phyloP scores from a whole-genome alignment of 495 filamentous ascomycete species.

The Aspergillus steynii region DNA sequence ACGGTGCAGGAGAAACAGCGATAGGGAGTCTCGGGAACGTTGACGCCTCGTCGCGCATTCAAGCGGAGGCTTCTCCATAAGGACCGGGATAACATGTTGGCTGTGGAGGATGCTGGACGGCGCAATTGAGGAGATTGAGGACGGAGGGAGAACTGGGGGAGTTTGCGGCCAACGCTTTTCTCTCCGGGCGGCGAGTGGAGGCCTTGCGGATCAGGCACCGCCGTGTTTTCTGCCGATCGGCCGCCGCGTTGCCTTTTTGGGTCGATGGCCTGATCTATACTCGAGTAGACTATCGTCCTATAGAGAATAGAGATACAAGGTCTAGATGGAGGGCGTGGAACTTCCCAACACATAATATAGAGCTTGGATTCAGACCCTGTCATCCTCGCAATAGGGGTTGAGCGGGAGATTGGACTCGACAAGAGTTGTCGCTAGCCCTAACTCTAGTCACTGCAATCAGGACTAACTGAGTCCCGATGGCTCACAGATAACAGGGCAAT shows the following conservation, averaged over 20 bases:
- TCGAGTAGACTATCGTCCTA: too few species aligned
- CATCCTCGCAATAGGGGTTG: too few species aligned
- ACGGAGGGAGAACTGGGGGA: background rate
- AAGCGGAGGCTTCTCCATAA: constrained; percentile 40
- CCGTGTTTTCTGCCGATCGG: background rate
- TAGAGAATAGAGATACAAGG: too few species aligned
- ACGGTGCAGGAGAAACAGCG: constrained; percentile 57
- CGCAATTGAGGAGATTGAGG: background rate
- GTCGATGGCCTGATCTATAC: background rate
- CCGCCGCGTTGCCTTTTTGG: background rate
- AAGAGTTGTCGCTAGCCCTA: too few species aligned
- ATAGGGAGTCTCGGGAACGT: constrained; percentile 35
- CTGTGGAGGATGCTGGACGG: background rate
- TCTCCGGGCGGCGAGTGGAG: background rate
- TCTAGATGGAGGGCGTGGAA: too few species aligned
- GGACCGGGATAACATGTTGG: constrained; percentile 30
- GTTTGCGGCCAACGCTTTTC: background rate
- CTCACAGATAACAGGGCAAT: too few species aligned
- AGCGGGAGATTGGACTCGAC: too few species aligned
- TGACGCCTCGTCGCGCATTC: constrained; percentile 30
- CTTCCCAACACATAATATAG: too few species aligned
- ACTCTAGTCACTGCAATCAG: too few species aligned
- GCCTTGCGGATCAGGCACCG: background rate
- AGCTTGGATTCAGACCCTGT: too few species aligned
- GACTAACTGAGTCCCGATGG: too few species aligned